Percentiles rank a stretch among this genome's conserved stretches.
These are phyloP conservation scores for Primulina huaijiensis DNA, from an alignment of 257 asterid species.

Conservation along the genomic window DNA sequence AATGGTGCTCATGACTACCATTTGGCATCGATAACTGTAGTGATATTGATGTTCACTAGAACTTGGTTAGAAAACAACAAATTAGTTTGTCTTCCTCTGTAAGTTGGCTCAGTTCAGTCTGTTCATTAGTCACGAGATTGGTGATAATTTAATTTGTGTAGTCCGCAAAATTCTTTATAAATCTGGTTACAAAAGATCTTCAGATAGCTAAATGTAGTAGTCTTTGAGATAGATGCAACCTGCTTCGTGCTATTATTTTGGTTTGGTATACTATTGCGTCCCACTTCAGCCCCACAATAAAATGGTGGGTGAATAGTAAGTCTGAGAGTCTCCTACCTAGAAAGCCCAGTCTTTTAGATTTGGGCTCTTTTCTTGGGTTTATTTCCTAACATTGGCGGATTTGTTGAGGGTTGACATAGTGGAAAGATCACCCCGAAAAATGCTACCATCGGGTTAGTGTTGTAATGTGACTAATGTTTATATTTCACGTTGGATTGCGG, in stretches of 20 bases:
- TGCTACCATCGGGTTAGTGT: background rate
- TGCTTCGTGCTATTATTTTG: no score
- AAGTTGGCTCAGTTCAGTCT: constrained; percentile 2
- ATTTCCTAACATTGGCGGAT: background rate
- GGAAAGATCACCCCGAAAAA: background rate
- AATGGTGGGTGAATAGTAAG: no score
- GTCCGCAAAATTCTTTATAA: background rate
- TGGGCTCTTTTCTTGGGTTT: constrained; percentile 7
- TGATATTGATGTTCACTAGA: no score
- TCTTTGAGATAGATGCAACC: no score
- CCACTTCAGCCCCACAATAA: no score
- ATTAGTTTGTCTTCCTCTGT: no score
- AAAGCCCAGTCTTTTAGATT: background rate
- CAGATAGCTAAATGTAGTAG: constrained; percentile 8
- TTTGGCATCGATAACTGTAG: no score
- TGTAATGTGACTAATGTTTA: background rate
- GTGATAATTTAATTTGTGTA: background rate
- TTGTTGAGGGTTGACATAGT: constrained; percentile 22
- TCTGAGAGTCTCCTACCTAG: background rate
- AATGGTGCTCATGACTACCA: no score
- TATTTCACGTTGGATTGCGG: background rate
- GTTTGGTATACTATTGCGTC: no score
- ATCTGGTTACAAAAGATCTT: constrained; percentile 4
- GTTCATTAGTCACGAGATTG: background rate
- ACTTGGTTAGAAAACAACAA: background rate